Evolutionary conservation across 495 filamentous ascomycete species (phyloP).

Genomic region (Annulohypoxylon stygium): DNA sequence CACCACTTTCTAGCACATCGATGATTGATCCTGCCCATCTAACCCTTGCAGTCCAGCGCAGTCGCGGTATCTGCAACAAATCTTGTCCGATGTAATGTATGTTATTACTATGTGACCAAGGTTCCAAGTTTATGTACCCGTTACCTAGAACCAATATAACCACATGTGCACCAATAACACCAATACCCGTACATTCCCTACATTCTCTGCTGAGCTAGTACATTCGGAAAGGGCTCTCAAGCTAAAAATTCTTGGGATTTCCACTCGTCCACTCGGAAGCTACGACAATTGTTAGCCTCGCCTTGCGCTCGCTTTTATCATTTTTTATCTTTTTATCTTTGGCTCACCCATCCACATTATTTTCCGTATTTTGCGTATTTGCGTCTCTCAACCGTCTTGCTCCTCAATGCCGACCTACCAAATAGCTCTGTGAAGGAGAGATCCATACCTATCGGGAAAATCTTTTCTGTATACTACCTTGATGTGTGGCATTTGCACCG

Average conservation of each 20-base stretch:
- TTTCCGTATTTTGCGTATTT: constrained; percentile 32
- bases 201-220: background rate
- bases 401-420: constrained; percentile 36
- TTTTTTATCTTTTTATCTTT: constrained; percentile 23
- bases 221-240: constrained; percentile 4
- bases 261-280: constrained; percentile 24
- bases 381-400: constrained; percentile 11
- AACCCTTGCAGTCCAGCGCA: background rate
- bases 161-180: too few species aligned
- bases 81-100: constrained; percentile 23
- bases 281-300: constrained; percentile 36
- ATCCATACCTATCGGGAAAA: constrained; percentile 41
- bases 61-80: constrained; percentile 34
- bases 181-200: background rate
- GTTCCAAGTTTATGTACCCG: constrained; percentile 1
- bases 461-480: constrained; percentile 34
- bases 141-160: background rate
- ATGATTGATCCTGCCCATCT: background rate
- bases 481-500: constrained; percentile 45
- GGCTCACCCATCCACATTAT: constrained; percentile 29
- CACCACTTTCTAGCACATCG: background rate
- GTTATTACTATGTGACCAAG: constrained; percentile 21
- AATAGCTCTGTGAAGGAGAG: constrained; percentile 29
- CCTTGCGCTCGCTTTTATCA: constrained; percentile 14
- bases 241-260: constrained; percentile 17